Evolutionary conservation across 345 rosid species (phyloP), one percentile per base, ranked within the genome.

Genomic region (Hirschfeldia incana): DNA sequence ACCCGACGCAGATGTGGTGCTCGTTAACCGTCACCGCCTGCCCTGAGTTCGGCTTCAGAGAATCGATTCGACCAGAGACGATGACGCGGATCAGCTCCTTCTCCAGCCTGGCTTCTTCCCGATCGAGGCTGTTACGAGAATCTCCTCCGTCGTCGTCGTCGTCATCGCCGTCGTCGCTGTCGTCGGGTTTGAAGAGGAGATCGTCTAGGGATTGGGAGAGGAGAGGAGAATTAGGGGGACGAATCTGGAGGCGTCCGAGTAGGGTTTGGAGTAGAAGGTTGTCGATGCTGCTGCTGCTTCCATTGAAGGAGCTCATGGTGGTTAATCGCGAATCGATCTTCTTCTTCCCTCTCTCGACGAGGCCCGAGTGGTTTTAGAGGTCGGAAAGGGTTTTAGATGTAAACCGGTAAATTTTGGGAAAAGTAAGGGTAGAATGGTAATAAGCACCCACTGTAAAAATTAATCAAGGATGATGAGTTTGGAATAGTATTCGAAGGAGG

Each of bases 21-120:
- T 95, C 99, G 53, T 92, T 90, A 72, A 95, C 81, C 2, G 93
- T 85, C 36, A 91, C 94, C 0, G 99, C 98, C 75, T 95, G 93
- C 4, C 99, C 97, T 0, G 99, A 95, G 82, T 93, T 95, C 72
- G 98, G 93, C 55, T 93, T 93, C 21, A 95, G 85, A n/a, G 91
- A 79, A 61, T 84, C 97, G 76, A 80, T 87, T 27, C 87, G 82
- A 4, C 97, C 97, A 5, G 97, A 86, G 2, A 86, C 86, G 76
- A 95, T 87, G 58, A 88, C 67, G 66, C 89, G 86, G 85, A 95
- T 81, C 10, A 93, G 89, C 69, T 95, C 92, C 73, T 88, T 89
- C 84, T 95, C 99, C 28, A 95, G 90, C 85, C 83, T 87, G 37
- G 97, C 79, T 74, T 95, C 99, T 78, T 93, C 99, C 66, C 85